Conservation (phyloP, 2,329 filamentous ascomycete species). For the Xylariales sp. region DNA sequence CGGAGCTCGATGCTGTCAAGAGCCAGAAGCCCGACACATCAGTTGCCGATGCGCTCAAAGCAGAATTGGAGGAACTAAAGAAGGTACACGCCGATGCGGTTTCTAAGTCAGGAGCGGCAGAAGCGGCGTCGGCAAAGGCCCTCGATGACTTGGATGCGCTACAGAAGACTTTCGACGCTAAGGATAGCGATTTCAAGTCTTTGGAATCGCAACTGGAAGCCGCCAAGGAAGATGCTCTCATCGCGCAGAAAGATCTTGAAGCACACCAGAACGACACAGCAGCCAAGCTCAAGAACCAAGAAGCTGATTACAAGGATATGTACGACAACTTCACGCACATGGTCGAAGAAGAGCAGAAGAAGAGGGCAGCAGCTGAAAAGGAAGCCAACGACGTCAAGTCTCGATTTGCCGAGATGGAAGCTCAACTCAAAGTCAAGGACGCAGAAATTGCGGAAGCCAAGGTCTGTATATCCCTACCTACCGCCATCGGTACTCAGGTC, state of each 20-base stretch:
- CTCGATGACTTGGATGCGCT: slow-evolving; percentile 45
- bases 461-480: slow-evolving; percentile 52
- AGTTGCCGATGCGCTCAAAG: slow-evolving; percentile 63
- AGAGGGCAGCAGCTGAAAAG: slow-evolving; percentile 48
- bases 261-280: slow-evolving; percentile 63
- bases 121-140: slow-evolving; percentile 50
- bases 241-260: slow-evolving; percentile 65
- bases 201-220: slow-evolving; percentile 59
- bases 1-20: slow-evolving; percentile 69
- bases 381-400: slow-evolving; percentile 49
- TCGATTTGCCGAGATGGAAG: slow-evolving; percentile 53
- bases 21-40: slow-evolving; percentile 67
- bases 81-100: slow-evolving; percentile 60
- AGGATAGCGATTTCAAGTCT: slow-evolving; percentile 49
- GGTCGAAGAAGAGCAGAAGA: slow-evolving; percentile 67
- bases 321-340: slow-evolving; percentile 71
- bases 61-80: slow-evolving; percentile 62
- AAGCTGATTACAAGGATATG: slow-evolving; percentile 71
- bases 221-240: slow-evolving; percentile 49
- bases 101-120: slow-evolving; percentile 53
- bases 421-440: slow-evolving; percentile 66
- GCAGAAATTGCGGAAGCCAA: slow-evolving; percentile 72
- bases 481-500: background rate
- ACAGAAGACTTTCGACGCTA: slow-evolving; percentile 50
- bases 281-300: slow-evolving; percentile 64